Conservation (phyloP, 2,329 filamentous ascomycete genomes). For the Penicillium fuscoglaucum region DNA sequence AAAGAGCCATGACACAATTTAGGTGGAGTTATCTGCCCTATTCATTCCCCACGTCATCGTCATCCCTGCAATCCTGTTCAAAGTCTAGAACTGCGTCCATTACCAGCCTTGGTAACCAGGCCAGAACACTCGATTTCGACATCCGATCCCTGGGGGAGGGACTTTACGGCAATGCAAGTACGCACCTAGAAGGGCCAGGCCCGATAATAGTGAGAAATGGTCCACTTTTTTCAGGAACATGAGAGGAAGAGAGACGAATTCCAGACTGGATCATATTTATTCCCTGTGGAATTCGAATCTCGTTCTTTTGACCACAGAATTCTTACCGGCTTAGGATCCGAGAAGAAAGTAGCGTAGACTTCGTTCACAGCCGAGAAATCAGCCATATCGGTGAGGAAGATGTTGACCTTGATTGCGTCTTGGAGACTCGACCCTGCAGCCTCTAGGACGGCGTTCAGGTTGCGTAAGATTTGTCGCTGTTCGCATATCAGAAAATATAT, state of each 20-base stretch:
- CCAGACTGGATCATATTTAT: background rate
- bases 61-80: conserved; percentile 3
- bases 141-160: conserved; percentile 52
- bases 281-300: background rate
- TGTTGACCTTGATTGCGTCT: conserved; percentile 65
- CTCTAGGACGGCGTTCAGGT: conserved; percentile 60
- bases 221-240: background rate
- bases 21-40: conserved; percentile 1
- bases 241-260: background rate
- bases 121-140: conserved; percentile 57
- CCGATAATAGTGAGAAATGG: conserved; percentile 4
- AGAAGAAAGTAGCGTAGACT: conserved; percentile 58
- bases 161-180: conserved; percentile 54
- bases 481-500: background rate
- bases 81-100: conserved; percentile 20
- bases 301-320: background rate
- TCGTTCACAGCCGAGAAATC: conserved; percentile 74
- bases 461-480: conserved; percentile 53
- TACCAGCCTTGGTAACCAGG: conserved; percentile 26
- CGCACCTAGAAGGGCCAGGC: conserved; percentile 24
- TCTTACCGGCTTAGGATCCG: conserved; percentile 30
- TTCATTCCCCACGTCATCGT: conserved; percentile 2
- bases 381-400: conserved; percentile 64
- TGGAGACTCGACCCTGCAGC: conserved; percentile 58
- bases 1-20: background rate